Percentiles rank a stretch among this genome's conserved stretches.
phyloP scores from a whole-genome alignment of 768 basidiomycete genomes.

The Kwoniella sp. region DNA sequence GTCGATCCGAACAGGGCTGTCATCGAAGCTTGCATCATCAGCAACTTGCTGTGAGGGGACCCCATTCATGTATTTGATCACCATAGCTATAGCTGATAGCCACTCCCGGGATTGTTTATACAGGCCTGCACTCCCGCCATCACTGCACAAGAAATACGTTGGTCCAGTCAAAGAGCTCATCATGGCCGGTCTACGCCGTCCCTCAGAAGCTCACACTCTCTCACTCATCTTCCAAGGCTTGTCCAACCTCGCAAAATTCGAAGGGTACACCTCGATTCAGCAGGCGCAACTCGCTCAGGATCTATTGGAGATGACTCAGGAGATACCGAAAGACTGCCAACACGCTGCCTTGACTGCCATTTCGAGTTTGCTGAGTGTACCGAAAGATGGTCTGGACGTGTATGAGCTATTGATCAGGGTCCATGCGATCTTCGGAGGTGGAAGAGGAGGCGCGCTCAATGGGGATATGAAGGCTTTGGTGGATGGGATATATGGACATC shows the following conservation, averaged over 20 bases:
- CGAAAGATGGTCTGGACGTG: slow-evolving; percentile 39
- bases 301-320: slow-evolving; percentile 44
- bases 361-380: slow-evolving; percentile 34
- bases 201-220: slow-evolving; percentile 32
- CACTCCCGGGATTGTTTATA: background rate
- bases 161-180: slow-evolving; percentile 46
- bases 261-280: slow-evolving; percentile 31
- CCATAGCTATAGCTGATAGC: background rate
- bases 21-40: slow-evolving; percentile 50
- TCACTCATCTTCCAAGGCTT: slow-evolving; percentile 45
- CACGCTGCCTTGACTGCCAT: slow-evolving; percentile 49
- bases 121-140: slow-evolving; percentile 44
- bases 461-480: slow-evolving; percentile 45
- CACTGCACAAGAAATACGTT: slow-evolving; percentile 47
- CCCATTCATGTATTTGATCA: too few species aligned
- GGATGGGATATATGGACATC: slow-evolving; percentile 44
- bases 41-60: slow-evolving; percentile 42
- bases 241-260: slow-evolving; percentile 45
- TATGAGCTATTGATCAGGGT: slow-evolving; percentile 40
- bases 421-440: slow-evolving; percentile 42
- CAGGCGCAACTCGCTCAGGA: slow-evolving; percentile 38
- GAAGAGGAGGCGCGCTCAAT: slow-evolving; percentile 24
- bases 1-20: slow-evolving; percentile 43
- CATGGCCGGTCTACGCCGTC: slow-evolving; percentile 34
- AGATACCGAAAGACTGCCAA: slow-evolving; percentile 49